phyloP scores from a whole-genome alignment of 164 flowering plant genomes.

The Vitis labrusca region DNA sequence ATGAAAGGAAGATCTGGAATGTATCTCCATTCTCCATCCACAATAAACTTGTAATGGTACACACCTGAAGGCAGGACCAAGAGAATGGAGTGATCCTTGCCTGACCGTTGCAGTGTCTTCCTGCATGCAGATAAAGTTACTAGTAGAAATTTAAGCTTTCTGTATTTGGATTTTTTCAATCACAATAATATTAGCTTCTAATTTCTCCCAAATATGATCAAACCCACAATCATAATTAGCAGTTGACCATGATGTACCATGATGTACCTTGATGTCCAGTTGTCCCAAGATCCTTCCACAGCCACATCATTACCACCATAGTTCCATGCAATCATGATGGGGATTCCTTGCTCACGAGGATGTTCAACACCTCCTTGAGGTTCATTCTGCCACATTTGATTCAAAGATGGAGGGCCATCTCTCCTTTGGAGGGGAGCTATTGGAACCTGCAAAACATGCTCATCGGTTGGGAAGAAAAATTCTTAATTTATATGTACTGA shows the following conservation, averaged over 20 bases:
- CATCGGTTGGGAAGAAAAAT: background rate
- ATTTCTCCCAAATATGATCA: too few relatives aligned
- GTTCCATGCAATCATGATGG: conserved; percentile 80
- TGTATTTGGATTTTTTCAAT: background rate
- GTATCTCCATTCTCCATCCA: conserved; percentile 86
- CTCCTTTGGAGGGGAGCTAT: conserved; percentile 60
- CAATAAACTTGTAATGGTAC: conserved; percentile 78
- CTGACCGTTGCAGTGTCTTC: conserved; percentile 69
- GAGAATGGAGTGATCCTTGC: conserved; percentile 75
- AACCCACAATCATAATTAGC: too few relatives aligned
- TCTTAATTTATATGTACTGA: background rate
- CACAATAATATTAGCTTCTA: background rate
- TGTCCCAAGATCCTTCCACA: conserved; percentile 97
- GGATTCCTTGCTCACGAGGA: conserved; percentile 63
- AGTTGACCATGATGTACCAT: too few relatives aligned
- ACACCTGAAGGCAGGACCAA: conserved; percentile 83
- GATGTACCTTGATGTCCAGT: conserved; percentile 36
- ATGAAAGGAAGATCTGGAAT: conserved; percentile 75
- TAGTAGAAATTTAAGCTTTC: background rate
- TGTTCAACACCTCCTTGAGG: conserved; percentile 34
- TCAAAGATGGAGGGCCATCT: conserved; percentile 40
- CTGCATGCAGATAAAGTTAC: conserved; percentile 35
- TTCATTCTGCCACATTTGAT: conserved; percentile 48
- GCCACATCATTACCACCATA: conserved; percentile 75
- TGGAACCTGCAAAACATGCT: conserved; percentile 55